phyloP scores from a whole-genome alignment of 331 rosid species.

The Arachis monticola region DNA sequence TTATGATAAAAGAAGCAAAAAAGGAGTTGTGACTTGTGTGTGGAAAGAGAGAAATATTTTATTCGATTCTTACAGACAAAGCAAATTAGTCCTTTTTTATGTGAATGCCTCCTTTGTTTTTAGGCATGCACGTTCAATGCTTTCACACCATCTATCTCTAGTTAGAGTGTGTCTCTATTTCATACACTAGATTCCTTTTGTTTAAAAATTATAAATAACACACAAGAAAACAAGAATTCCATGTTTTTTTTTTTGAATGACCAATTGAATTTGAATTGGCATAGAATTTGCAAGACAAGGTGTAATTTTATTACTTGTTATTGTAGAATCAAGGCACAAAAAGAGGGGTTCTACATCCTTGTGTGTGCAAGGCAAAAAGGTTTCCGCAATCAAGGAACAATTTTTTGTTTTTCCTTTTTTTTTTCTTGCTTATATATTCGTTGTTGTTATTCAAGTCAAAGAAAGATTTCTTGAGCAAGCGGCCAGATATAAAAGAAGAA shows the following conservation, averaged over 20 bases:
- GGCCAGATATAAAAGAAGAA: conserved; percentile 53
- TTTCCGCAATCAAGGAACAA: conserved; percentile 44
- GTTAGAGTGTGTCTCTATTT: too few relatives aligned
- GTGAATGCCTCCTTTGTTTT: conserved; percentile 25
- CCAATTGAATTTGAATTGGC: background rate
- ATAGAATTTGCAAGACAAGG: background rate
- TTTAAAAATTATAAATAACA: too few relatives aligned
- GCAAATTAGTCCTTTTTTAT: conserved; percentile 31
- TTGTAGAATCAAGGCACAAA: conserved; percentile 42
- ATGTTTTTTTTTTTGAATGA: too few relatives aligned
- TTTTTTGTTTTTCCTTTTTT: conserved; percentile 34
- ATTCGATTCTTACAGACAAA: conserved; percentile 39
- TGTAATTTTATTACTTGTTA: background rate
- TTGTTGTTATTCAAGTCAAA: conserved; percentile 70
- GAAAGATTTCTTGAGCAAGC: conserved; percentile 83
- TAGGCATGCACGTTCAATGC: too few relatives aligned
- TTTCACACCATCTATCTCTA: too few relatives aligned
- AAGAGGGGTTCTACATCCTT: conserved; percentile 37
- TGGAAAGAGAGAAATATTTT: conserved; percentile 10
- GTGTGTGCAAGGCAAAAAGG: conserved; percentile 38
- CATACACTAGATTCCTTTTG: too few relatives aligned
- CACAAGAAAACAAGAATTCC: too few relatives aligned
- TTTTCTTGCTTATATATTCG: background rate
- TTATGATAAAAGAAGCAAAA: conserved; percentile 17
- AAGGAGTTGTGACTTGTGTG: conserved; percentile 21